Base-by-base conservation (phyloP, 2,329 filamentous ascomycete genomes). In the Shiraia sp. region DNA sequence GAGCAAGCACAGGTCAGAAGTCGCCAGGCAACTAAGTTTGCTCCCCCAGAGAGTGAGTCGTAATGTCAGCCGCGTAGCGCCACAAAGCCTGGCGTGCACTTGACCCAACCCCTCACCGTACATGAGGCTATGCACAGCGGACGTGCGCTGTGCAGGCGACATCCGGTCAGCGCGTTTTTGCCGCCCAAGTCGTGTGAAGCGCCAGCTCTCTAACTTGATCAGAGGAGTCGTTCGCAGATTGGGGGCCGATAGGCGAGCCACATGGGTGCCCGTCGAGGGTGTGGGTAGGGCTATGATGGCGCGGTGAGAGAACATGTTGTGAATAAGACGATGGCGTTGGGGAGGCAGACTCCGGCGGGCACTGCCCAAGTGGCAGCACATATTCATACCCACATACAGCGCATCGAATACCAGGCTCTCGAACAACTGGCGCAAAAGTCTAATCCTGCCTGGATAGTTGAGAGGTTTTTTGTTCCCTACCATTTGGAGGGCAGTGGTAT, bases 151-250 rank as follows among this genome's bases (percentile, higher is more conserved):
- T 12, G 10, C 19, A 35, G 17, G 49, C 46, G 32, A 40, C 35
- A 40, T 42, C 41, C 45, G 51, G 49, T 50, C 39, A 50, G 40
- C 8, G 19, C 13, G 10, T 40, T 26, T 34, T 19, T 9, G n/a
- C 24, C 40, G 22, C 27, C 36, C 32, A 44, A 37, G 42, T 37
- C 36, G 33, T 32, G 35, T 40, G 22, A 37, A 36, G 33, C 29
- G 34, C 34, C 15, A 36, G 30, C 41, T 42, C 8, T 22, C 19
- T 30, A 40, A 30, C 40, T 37, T 37, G 36, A 25, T 44, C 29
- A 32, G 39, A 46, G 40, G 13, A 47, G 36, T 42, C 28, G 51
- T 55, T 55, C 51, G 51, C 51, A 22, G 19, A 50, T 47, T 15
- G 19, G 43, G 36, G 25, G 30, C 23, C 30, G 27, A 45, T 32